Conservation (phyloP, 148 eudicot species). For the Heliamphora exappendiculata region DNA sequence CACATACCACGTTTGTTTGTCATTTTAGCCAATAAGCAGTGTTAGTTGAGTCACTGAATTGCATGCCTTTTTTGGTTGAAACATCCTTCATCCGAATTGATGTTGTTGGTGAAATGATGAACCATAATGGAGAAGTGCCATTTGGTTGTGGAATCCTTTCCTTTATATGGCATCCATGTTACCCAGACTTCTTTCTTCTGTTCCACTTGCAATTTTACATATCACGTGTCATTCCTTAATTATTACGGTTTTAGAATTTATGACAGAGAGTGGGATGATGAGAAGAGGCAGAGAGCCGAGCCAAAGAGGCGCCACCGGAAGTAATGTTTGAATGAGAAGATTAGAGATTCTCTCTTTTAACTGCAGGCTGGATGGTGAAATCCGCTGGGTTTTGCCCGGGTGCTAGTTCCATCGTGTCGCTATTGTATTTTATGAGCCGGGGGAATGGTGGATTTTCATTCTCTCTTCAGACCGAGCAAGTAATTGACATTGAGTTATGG, state of each 20-base stretch:
- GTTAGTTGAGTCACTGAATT: background rate
- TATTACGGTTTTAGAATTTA: constrained; percentile 41
- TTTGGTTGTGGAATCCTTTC: background rate
- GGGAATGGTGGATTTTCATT: background rate
- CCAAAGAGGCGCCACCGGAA: constrained; percentile 90
- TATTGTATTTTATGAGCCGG: background rate
- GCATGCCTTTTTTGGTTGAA: background rate
- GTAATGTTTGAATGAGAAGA: constrained; percentile 15
- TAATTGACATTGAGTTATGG: background rate
- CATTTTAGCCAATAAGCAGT: background rate
- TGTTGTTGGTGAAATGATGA: background rate
- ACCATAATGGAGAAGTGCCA: background rate
- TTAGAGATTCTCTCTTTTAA: background rate
- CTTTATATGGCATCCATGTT: background rate
- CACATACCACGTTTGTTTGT: background rate
- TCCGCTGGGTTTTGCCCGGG: background rate
- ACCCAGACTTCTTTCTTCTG: background rate
- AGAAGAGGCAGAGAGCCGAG: constrained; percentile 89
- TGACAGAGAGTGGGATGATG: constrained; percentile 98
- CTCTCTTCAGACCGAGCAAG: background rate
- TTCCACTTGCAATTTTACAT: background rate
- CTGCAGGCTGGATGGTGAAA: background rate
- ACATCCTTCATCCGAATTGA: background rate
- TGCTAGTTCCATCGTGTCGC: background rate
- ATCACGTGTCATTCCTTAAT: constrained; percentile 42